Percentiles rank a stretch among this genome's conserved stretches.
Evolutionary conservation across 2,329 filamentous ascomycete species (phyloP).

Genomic region (Plenodomus tracheiphilus): DNA sequence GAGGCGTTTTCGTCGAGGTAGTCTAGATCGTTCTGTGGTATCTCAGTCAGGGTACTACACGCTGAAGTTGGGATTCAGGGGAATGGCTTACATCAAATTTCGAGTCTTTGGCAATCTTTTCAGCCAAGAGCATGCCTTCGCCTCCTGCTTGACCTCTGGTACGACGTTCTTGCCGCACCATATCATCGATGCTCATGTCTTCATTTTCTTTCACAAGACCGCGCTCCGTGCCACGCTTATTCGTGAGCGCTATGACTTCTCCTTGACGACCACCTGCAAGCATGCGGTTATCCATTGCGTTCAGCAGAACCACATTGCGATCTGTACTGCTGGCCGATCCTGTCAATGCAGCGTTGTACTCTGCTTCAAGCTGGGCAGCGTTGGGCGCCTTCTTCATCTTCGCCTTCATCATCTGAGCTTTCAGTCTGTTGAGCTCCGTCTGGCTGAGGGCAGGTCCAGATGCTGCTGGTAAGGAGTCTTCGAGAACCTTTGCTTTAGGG

Average conservation of each 20-base stretch:
- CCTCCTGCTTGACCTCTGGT: slow-evolving; percentile 77
- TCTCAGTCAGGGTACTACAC: slow-evolving; percentile 11
- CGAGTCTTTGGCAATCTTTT: slow-evolving; percentile 89
- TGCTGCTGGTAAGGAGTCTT: slow-evolving; percentile 56
- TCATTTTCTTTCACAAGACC: slow-evolving; percentile 88
- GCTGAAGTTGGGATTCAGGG: neutral
- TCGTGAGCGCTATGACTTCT: slow-evolving; percentile 79
- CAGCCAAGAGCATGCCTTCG: slow-evolving; percentile 80
- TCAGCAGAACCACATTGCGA: slow-evolving; percentile 75
- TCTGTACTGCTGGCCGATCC: slow-evolving; percentile 61
- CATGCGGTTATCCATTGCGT: slow-evolving; percentile 87
- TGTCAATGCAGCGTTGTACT: slow-evolving; percentile 78
- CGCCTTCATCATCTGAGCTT: slow-evolving; percentile 94
- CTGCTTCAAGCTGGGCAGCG: slow-evolving; percentile 73
- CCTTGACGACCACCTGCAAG: slow-evolving; percentile 73
- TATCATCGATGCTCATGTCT: slow-evolving; percentile 95
- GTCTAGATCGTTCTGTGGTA: slow-evolving; percentile 73
- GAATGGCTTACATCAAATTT: slow-evolving; percentile 72
- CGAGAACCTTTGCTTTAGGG: slow-evolving; percentile 61
- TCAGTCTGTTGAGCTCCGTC: slow-evolving; percentile 82
- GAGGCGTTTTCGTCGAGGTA: slow-evolving; percentile 97
- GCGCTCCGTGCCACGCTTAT: slow-evolving; percentile 79
- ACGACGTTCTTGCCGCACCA: slow-evolving; percentile 91
- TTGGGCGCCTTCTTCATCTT: slow-evolving; percentile 80
- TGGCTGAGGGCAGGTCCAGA: slow-evolving; percentile 65